Conservation (phyloP, 495 filamentous ascomycete species). For the Physcia stellaris region DNA sequence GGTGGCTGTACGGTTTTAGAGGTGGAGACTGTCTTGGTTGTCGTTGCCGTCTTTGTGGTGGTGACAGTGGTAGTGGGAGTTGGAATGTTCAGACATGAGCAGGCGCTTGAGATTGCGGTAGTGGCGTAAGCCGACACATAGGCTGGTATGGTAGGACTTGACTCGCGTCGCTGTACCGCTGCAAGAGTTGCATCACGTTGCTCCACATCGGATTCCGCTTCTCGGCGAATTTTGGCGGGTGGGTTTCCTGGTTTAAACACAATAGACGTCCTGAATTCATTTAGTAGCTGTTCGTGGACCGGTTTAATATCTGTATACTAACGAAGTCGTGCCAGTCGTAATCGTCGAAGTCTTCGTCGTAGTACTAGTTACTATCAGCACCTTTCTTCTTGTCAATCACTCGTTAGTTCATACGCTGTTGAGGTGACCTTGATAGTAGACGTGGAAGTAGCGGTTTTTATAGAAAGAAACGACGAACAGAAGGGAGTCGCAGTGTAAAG, state of each 20-base stretch:
- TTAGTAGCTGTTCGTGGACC: neutral
- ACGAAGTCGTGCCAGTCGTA: neutral
- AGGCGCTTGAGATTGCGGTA: neutral
- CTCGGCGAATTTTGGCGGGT: neutral
- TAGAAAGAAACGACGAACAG: neutral
- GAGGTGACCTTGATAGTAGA: neutral
- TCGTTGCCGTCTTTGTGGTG: neutral
- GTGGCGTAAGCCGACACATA: neutral
- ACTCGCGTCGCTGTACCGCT: too few relatives aligned
- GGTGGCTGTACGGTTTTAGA: too few relatives aligned
- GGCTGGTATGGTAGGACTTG: neutral
- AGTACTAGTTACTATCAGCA: neutral
- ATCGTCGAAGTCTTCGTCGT: neutral
- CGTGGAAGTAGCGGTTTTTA: too few relatives aligned
- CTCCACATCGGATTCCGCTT: neutral
- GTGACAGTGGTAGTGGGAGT: neutral
- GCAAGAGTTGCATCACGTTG: neutral
- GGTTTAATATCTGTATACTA: neutral
- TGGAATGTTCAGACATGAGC: neutral
- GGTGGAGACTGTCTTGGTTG: neutral
- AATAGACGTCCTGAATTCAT: neutral
- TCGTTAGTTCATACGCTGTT: neutral
- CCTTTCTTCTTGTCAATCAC: neutral
- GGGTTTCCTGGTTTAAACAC: neutral
- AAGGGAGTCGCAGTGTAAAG: neutral